Conservation (phyloP, 306 rosid genomes). For the Mimosa pudica region DNA sequence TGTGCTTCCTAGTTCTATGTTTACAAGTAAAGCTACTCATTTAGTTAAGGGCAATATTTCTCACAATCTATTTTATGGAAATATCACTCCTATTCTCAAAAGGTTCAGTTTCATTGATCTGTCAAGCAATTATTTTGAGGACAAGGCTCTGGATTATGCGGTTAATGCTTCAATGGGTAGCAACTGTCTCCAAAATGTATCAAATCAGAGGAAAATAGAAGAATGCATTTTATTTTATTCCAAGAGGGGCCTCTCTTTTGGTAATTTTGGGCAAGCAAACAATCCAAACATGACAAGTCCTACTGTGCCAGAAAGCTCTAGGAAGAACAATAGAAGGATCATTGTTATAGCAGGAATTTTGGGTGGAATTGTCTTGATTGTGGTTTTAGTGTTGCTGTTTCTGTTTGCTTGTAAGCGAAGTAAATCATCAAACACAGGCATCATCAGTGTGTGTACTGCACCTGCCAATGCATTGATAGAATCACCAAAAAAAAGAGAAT, state of each 20-base stretch:
- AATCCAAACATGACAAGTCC: conserved; percentile 39
- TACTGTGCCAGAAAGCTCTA: conserved; percentile 32
- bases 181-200: conserved; percentile 71
- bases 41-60: conserved; percentile 59
- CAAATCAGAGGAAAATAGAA: conserved; percentile 54
- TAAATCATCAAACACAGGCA: conserved; percentile 51
- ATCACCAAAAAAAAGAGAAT: conserved; percentile 68
- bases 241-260: conserved; percentile 61
- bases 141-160: conserved; percentile 52
- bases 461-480: conserved; percentile 52
- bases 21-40: conserved; percentile 37
- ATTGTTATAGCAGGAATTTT: conserved; percentile 74
- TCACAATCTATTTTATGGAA: conserved; percentile 70
- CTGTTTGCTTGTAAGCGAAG: conserved; percentile 48
- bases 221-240: conserved; percentile 75
- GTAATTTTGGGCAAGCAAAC: conserved; percentile 58
- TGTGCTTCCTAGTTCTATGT: conserved; percentile 61
- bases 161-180: conserved; percentile 49
- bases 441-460: conserved; percentile 27
- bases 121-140: conserved; percentile 76
- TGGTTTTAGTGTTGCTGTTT: conserved; percentile 45
- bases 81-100: conserved; percentile 49
- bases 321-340: conserved; percentile 59
- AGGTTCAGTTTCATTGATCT: conserved; percentile 67
- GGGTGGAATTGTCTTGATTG: conserved; percentile 67